These are phyloP conservation scores for Mycena rosella DNA, from an alignment of 768 basidiomycete species.

Conservation along the genomic window DNA sequence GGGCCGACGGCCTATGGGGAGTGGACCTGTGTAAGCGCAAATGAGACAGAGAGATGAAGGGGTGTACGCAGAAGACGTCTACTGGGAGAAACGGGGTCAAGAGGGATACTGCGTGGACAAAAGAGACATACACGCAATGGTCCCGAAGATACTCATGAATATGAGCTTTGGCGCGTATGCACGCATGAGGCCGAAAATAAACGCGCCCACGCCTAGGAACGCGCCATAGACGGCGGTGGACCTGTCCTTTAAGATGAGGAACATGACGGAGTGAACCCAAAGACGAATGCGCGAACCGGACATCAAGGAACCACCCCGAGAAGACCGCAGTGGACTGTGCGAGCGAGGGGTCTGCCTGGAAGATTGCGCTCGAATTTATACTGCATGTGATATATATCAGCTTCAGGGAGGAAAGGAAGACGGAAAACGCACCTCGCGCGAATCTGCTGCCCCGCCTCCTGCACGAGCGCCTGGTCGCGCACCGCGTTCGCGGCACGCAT, in stretches of 20 bases:
- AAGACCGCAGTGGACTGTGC: conserved; percentile 58
- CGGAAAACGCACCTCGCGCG: conserved; percentile 45
- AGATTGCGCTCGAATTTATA: conserved; percentile 39
- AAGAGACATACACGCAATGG: conserved; percentile 49
- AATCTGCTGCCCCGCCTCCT: conserved; percentile 43
- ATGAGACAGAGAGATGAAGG: not conserved
- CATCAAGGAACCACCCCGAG: conserved; percentile 63
- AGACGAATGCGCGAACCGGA: conserved; percentile 39
- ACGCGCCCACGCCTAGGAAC: conserved; percentile 61
- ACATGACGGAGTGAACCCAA: too few species aligned
- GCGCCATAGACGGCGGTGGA: conserved; percentile 60
- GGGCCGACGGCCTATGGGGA: conserved; percentile 56
- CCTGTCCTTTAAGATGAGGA: conserved; percentile 38
- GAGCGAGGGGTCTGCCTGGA: conserved; percentile 53
- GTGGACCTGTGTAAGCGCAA: not conserved
- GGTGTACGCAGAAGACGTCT: conserved; percentile 55
- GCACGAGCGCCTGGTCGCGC: conserved; percentile 48
- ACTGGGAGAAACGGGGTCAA: conserved; percentile 27
- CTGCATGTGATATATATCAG: too few species aligned
- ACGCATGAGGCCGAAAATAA: conserved; percentile 59
- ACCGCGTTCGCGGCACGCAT: conserved; percentile 64
- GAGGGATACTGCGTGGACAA: too few species aligned
- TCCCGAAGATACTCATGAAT: conserved; percentile 60
- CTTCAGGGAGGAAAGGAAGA: not conserved
- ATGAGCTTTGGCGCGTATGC: conserved; percentile 61